Percentiles rank a stretch among this genome's conserved stretches.
Conservation (phyloP, 495 filamentous ascomycete species). For the Parmelia sp. region DNA sequence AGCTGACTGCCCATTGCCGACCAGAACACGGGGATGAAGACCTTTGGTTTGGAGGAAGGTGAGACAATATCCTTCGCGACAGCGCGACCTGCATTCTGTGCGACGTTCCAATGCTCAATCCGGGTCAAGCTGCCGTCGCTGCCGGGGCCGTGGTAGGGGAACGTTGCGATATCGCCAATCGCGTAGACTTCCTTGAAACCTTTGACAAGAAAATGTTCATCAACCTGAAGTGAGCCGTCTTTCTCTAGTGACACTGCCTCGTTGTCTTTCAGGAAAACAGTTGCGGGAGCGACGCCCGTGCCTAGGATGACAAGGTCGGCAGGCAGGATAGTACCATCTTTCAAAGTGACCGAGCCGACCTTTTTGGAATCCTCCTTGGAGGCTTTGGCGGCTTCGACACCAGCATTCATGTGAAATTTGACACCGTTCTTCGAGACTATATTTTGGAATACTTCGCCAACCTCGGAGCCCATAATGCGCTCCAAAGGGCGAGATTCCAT, state of each 20-base stretch:
- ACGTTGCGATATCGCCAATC: constrained; percentile 93
- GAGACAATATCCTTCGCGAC: constrained; percentile 70
- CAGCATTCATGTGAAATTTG: constrained; percentile 74
- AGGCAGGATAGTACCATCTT: constrained; percentile 75
- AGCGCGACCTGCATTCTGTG: constrained; percentile 79
- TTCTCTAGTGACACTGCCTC: constrained; percentile 57
- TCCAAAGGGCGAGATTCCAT: constrained; percentile 85
- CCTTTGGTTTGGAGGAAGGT: constrained; percentile 51
- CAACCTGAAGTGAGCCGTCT: constrained; percentile 73
- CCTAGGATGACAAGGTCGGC: constrained; percentile 90
- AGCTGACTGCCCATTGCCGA: constrained; percentile 83
- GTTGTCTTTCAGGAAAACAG: constrained; percentile 75
- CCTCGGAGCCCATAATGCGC: constrained; percentile 73
- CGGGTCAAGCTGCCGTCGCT: constrained; percentile 58
- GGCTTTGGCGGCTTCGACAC: constrained; percentile 72
- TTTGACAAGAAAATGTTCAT: constrained; percentile 68
- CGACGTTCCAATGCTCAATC: constrained; percentile 98
- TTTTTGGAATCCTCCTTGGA: constrained; percentile 55
- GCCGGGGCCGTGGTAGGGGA: constrained; percentile 89
- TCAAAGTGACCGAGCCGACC: constrained; percentile 76
- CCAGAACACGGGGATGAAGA: constrained; percentile 95
- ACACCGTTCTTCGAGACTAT: constrained; percentile 78
- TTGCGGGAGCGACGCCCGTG: constrained; percentile 81
- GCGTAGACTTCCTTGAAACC: constrained; percentile 78
- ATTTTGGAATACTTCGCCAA: constrained; percentile 72